Percentiles rank a stretch among this genome's conserved stretches.
Evolutionary conservation across 768 basidiomycete species (phyloP).

Genomic region (Leccinum aurantiacum): DNA sequence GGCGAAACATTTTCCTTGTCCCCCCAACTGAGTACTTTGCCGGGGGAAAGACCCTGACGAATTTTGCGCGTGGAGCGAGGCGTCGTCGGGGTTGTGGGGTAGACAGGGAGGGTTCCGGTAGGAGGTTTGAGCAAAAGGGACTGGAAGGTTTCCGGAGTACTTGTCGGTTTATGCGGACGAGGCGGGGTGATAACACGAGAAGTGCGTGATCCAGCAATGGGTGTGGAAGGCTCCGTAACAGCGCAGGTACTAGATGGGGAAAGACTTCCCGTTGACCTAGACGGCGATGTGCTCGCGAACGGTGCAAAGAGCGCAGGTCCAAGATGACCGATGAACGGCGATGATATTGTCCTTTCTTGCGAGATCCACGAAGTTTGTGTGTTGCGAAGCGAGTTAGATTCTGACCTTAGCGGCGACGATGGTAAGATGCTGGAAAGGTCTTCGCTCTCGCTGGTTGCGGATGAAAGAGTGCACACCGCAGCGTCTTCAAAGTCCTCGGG

Average conservation of each 20-base stretch:
- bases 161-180: constrained; percentile 37
- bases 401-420: constrained; percentile 6
- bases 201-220: constrained; percentile 18
- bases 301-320: constrained; percentile 30
- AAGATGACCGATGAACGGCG: constrained; percentile 28
- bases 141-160: constrained; percentile 34
- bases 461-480: constrained; percentile 6
- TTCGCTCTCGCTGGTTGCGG: constrained; percentile 4
- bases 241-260: constrained; percentile 5
- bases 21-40: constrained; percentile 37
- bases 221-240: constrained; percentile 29
- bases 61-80: constrained; percentile 29
- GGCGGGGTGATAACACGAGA: constrained; percentile 33
- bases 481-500: constrained; percentile 24
- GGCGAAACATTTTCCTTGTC: constrained; percentile 68
- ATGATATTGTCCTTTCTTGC: background rate
- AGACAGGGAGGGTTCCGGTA: constrained; percentile 26
- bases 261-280: constrained; percentile 4
- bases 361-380: constrained; percentile 1
- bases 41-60: constrained; percentile 32
- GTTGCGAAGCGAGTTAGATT: constrained; percentile 6
- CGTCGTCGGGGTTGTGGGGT: constrained; percentile 31
- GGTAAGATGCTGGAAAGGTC: constrained; percentile 9
- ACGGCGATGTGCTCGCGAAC: background rate
- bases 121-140: constrained; percentile 31